phyloP scores from a whole-genome alignment of 176 grass and related monocot species.

The Cocos nucifera region DNA sequence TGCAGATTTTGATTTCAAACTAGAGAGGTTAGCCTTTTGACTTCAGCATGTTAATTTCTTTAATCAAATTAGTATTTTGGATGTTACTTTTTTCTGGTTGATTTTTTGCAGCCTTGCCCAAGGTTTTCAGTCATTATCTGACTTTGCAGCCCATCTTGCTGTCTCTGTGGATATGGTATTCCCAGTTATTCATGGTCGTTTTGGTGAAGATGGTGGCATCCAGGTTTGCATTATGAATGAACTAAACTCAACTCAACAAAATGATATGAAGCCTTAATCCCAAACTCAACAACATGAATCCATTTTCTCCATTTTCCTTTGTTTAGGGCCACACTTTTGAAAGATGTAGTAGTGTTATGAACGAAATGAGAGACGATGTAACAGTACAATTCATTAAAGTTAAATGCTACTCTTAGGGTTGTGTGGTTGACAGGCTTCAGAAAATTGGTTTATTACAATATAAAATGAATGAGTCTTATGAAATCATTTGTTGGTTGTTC shows the following conservation, averaged over 20 bases:
- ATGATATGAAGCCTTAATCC: background rate
- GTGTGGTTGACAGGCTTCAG: too few species aligned
- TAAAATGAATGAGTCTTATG: too few species aligned
- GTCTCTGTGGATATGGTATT: slow-evolving; percentile 66
- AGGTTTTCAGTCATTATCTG: slow-evolving; percentile 52
- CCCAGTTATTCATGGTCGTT: slow-evolving; percentile 86
- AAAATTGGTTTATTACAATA: too few species aligned
- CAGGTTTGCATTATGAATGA: slow-evolving; percentile 40
- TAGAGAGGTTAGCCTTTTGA: slow-evolving; percentile 49
- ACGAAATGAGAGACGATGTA: too few species aligned
- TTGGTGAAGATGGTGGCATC: slow-evolving; percentile 94
- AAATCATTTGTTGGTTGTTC: too few species aligned
- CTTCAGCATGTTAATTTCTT: background rate
- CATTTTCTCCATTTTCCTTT: too few species aligned
- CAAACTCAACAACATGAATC: too few species aligned
- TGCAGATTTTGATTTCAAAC: slow-evolving; percentile 93
- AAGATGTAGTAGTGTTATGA: too few species aligned
- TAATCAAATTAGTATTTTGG: background rate
- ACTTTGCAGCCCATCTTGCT: slow-evolving; percentile 74
- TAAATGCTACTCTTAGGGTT: too few species aligned
- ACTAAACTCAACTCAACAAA: background rate
- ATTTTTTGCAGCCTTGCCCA: slow-evolving; percentile 60
- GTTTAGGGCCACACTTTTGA: too few species aligned
- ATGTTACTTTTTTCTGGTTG: background rate
- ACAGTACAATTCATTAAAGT: too few species aligned